Base-by-base conservation (phyloP, 2,329 filamentous ascomycete genomes). In the Spiromastix sp. region DNA sequence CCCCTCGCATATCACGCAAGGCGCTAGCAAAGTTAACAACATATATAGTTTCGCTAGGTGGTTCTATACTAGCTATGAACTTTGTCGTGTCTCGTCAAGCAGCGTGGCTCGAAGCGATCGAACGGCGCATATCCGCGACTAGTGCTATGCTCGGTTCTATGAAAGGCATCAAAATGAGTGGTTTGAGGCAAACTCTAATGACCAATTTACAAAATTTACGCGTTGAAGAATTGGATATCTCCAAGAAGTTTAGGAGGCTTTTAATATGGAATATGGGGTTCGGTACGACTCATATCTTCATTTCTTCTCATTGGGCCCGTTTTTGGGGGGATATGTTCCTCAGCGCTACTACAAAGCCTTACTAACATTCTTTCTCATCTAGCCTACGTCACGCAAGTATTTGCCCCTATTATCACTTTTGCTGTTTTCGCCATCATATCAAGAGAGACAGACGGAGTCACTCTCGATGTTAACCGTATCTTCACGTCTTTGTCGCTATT, bases 111-210 rank as follows among this genome's bases (percentile, higher is more conserved):
- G 55, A 64, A 30, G 67, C 67, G 7, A 68, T 70, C 11, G 60
- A 72, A 44, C 54, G 54, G 17, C 63, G 69, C 2, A 63, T 73
- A 13, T 64, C 60, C 4, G 60, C 62, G 11, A 72, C 68, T 0
- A 56, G 64, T 4, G 58, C 59, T 4, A 64, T 69, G 43, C 52
- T 72, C 1, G 60, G 58, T 3, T 64, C 61, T 12, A 70, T 73
- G 54, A 71, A 70, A 42, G 63, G 61, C 12, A 57, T 72, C 37
- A 72, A 71, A 42, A 61, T 72, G 36, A 56, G 64, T 1, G 70
- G 68, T 0, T 45, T 72, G 6, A 63, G 59, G 21, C 50, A 61
- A 9, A 57, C 57, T 3, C 42, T 68, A 8, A 53, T 57, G 38
- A 52, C 48, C 5, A 53, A 50, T 8, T 49, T 67, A 2, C 58